Evolutionary conservation across 1,139 yeast genomes (phyloP).

Genomic region (Scheffersomyces titani): DNA sequence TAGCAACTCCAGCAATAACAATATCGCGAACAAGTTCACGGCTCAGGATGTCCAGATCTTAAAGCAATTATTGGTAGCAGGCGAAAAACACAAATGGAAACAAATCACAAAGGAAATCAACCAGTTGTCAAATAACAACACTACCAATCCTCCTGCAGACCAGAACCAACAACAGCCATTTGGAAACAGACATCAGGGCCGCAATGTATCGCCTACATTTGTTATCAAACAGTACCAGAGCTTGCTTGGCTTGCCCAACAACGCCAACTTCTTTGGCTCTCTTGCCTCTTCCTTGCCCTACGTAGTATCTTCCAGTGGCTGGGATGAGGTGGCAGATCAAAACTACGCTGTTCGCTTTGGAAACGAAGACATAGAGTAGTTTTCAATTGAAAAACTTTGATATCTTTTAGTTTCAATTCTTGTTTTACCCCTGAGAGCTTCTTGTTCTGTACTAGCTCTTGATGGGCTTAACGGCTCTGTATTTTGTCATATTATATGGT

Average conservation of each 20-base stretch:
- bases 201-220: slow-evolving; percentile 47
- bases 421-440: background rate
- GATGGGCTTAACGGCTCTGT: background rate
- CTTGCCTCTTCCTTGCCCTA: slow-evolving; percentile 46
- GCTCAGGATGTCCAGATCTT: slow-evolving; percentile 41
- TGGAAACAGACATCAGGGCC: slow-evolving; percentile 16
- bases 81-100: slow-evolving; percentile 50
- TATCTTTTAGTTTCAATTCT: background rate
- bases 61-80: slow-evolving; percentile 39
- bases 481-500: background rate
- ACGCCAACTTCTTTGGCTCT: slow-evolving; percentile 38
- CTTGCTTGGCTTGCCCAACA: slow-evolving; percentile 44
- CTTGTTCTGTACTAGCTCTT: background rate
- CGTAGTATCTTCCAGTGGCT: slow-evolving; percentile 38
- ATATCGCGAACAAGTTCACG: slow-evolving; percentile 26
- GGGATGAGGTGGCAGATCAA: slow-evolving; percentile 33
- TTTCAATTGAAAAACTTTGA: background rate
- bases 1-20: slow-evolving; percentile 11
- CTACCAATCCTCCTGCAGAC: slow-evolving; percentile 6
- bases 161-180: slow-evolving; percentile 6
- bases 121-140: slow-evolving; percentile 19
- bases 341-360: slow-evolving; percentile 17
- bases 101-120: slow-evolving; percentile 48
- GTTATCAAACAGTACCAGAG: slow-evolving; percentile 46
- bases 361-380: slow-evolving; percentile 13